Base-by-base conservation (phyloP, 2,329 filamentous ascomycete genomes). In the Aspergillus sp. region DNA sequence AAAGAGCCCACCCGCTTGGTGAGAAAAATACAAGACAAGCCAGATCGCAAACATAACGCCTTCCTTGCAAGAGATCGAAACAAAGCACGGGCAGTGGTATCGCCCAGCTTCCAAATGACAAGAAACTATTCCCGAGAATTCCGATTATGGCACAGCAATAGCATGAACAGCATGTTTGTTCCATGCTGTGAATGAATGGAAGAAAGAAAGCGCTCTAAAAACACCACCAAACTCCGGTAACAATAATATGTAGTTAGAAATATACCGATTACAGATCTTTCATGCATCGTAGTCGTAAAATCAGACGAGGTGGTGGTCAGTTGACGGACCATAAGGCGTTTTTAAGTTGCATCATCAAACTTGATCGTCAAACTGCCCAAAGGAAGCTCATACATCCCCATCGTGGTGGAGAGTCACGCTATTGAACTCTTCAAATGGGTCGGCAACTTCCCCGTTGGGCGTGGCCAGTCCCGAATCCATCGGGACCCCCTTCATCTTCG, bases 401-500 rank as follows among this genome's bases (percentile, higher is more conserved):
- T 97, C 93, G 64, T 98, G 93, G 68, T 97, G 91, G 52, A 98
- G 76, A 44, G 93, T 98, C 38, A 98, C 90, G 65, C 89, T 95
- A 76, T 97, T 98, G 72, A 98, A 98, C 68, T 97, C 93, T 69
- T 96, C 88, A 65, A 98, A 98, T 1, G 93, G 93, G 77, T 98
- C 93, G 3, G 81, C 77, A 33, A 85, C 66, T 64, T 96, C 91
- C 33, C 79, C 86, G 41, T 86, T 88, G 1, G 91, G 91, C 2
- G 91, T 97, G 2, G 86, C 82, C 46, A 95, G 75, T 1, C 88
- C 88, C 39, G 86, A 91, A 63, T 95, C 90, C 51, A 95, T 74
- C 7, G 90, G 89, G 10, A 95, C 88, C 2, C 90, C 89, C 70
- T 88, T 89, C 43, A 76, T 65, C 50, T 70, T 74, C 33, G 65